These are phyloP conservation scores for Oehlia diaphana DNA, from an alignment of 192 early-diverging fungal genomes.

Conservation along the genomic window DNA sequence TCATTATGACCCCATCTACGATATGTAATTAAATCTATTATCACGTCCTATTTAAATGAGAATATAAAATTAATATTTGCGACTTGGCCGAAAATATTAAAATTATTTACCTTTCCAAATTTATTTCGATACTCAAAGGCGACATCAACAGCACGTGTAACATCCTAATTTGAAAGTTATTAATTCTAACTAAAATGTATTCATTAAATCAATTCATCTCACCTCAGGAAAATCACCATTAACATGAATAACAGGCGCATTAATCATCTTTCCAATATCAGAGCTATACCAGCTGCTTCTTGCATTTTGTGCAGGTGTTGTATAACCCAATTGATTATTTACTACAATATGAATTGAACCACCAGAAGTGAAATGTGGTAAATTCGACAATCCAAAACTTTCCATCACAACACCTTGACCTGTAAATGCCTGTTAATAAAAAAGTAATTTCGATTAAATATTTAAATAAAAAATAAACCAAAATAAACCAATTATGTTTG, in stretches of 20 bases:
- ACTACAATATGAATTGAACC: constrained; percentile 97
- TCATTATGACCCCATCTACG: constrained; percentile 98
- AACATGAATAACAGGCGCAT: constrained; percentile 93
- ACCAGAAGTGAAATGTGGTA: constrained; percentile 93
- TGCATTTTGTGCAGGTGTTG: constrained; percentile 93
- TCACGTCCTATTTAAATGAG: constrained; percentile 63
- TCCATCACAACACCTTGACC: constrained; percentile 95
- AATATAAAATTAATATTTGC: background rate
- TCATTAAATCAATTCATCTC: constrained; percentile 15
- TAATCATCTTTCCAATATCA: constrained; percentile 96
- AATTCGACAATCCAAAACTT: constrained; percentile 90
- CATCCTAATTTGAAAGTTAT: background rate
- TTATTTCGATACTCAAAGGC: constrained; percentile 90
- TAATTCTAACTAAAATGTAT: background rate
- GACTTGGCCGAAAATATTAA: background rate
- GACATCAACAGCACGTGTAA: constrained; percentile 64
- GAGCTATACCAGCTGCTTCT: constrained; percentile 89
- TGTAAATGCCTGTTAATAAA: constrained; percentile 56
- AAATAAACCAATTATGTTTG: background rate
- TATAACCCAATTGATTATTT: constrained; percentile 98
- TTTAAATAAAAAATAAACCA: background rate
- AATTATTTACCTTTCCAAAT: constrained; percentile 70
- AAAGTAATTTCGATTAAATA: background rate
- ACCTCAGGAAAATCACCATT: constrained; percentile 96
- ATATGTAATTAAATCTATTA: constrained; percentile 93